Evolutionary conservation across 1,284 basidiomycete genomes (phyloP).

Genomic region (Cryptococcus sp.): DNA sequence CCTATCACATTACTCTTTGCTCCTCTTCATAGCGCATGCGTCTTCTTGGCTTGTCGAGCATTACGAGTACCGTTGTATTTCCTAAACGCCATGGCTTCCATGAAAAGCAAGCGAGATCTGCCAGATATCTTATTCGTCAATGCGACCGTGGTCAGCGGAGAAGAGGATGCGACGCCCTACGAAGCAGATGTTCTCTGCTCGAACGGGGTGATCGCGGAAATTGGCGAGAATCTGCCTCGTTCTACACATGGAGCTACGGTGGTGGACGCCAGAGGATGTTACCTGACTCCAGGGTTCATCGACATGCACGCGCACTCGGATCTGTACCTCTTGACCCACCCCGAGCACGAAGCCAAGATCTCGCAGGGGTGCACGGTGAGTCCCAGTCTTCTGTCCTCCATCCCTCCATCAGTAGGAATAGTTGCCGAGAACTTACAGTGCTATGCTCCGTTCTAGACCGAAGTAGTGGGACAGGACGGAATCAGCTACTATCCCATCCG

Average conservation of each 20-base stretch:
- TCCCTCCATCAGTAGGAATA: too few relatives aligned
- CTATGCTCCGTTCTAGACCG: constrained; percentile 29
- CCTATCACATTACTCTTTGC: too few relatives aligned
- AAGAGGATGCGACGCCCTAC: constrained; percentile 25
- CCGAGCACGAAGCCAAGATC: constrained; percentile 48
- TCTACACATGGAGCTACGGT: background rate
- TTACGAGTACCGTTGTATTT: too few relatives aligned
- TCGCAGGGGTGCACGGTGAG: constrained; percentile 50
- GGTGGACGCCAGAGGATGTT: constrained; percentile 34
- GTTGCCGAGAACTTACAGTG: too few relatives aligned
- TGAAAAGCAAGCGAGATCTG: too few relatives aligned
- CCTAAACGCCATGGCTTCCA: too few relatives aligned
- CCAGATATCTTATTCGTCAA: constrained; percentile 32
- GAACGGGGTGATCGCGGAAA: constrained; percentile 28
- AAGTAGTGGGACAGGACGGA: constrained; percentile 52
- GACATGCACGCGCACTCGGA: constrained; percentile 54
- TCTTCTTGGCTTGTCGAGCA: too few relatives aligned
- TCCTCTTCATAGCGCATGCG: too few relatives aligned
- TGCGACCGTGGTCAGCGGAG: constrained; percentile 39
- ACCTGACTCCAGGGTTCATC: constrained; percentile 50
- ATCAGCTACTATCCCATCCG: constrained; percentile 47
- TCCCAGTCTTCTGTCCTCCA: background rate
- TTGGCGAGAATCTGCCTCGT: constrained; percentile 10
- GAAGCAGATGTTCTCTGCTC: constrained; percentile 38
- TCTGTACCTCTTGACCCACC: constrained; percentile 46